Evolutionary conservation across 345 rosid species (phyloP).

Genomic region (Hibiscus mutabilis): DNA sequence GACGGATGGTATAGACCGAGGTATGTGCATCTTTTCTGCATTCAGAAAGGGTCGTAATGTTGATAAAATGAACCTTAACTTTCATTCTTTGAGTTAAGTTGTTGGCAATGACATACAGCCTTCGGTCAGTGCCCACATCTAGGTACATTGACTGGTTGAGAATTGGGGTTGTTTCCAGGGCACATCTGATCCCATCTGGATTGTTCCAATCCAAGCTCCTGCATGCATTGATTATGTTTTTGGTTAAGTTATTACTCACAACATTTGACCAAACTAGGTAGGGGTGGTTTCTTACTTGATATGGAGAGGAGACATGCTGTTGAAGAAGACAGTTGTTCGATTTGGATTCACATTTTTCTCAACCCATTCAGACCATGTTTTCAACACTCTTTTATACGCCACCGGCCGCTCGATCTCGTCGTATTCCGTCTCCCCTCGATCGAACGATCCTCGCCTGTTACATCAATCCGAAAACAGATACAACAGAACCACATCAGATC

Average conservation of each 20-base stretch:
- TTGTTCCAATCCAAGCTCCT: not conserved
- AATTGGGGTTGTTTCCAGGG: not conserved
- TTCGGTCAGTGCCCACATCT: not conserved
- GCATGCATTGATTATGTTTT: not conserved
- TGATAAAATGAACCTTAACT: not conserved
- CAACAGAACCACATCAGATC: not conserved
- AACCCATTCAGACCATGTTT: slow-evolving; percentile 80
- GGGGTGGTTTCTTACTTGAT: slow-evolving; percentile 41
- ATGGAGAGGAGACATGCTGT: slow-evolving; percentile 88
- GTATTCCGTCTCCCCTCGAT: slow-evolving; percentile 56
- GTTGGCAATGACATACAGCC: not conserved
- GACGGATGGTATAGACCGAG: not conserved
- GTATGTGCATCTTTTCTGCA: not conserved
- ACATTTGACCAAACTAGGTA: no score
- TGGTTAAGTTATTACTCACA: no score
- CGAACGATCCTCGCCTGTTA: slow-evolving; percentile 78
- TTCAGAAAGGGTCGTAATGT: not conserved
- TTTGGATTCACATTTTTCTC: slow-evolving; percentile 57
- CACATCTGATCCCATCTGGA: not conserved
- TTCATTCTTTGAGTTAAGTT: not conserved
- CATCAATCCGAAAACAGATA: not conserved
- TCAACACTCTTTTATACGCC: slow-evolving; percentile 56
- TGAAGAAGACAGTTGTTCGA: slow-evolving; percentile 78
- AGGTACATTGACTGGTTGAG: not conserved
- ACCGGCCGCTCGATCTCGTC: slow-evolving; percentile 72